These are phyloP conservation scores for Colletotrichum theobromicola DNA, from an alignment of 2,329 filamentous ascomycete genomes.

Conservation along the genomic window DNA sequence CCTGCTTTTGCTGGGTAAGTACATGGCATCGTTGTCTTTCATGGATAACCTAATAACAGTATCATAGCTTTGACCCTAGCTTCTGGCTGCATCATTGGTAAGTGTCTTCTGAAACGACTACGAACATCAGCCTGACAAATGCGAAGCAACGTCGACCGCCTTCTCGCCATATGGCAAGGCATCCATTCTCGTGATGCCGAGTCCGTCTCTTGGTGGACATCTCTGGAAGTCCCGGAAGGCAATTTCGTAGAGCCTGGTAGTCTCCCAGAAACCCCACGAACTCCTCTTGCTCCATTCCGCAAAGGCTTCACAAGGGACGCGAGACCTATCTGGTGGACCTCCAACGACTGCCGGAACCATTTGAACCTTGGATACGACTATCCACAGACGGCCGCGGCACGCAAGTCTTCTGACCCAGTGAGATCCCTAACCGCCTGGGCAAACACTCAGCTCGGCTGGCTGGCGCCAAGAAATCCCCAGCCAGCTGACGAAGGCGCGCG, in stretches of 20 bases:
- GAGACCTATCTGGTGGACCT: not conserved
- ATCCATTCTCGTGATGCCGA: not conserved
- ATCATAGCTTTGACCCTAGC: not conserved
- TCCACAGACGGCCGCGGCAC: not conserved
- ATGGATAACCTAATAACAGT: not conserved
- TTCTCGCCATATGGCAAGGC: not conserved
- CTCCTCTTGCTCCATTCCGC: not conserved
- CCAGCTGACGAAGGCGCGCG: not conserved
- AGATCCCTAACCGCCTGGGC: not conserved
- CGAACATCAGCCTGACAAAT: not conserved
- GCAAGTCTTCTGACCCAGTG: not conserved
- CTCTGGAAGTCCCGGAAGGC: not conserved
- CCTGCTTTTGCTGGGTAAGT: not conserved
- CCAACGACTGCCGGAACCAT: slow-evolving; percentile 2
- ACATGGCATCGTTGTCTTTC: not conserved
- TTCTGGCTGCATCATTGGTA: not conserved
- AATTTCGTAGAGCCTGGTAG: not conserved
- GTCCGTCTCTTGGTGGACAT: not conserved
- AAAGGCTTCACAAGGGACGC: not conserved
- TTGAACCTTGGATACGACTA: slow-evolving; percentile 6
- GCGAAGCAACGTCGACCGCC: not conserved
- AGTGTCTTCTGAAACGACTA: not conserved
- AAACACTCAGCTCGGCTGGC: not conserved
- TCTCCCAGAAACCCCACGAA: not conserved
- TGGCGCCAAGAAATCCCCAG: not conserved